Evolutionary conservation across 2,329 filamentous ascomycete genomes (phyloP).

Genomic region (Fusarium haematococcum): DNA sequence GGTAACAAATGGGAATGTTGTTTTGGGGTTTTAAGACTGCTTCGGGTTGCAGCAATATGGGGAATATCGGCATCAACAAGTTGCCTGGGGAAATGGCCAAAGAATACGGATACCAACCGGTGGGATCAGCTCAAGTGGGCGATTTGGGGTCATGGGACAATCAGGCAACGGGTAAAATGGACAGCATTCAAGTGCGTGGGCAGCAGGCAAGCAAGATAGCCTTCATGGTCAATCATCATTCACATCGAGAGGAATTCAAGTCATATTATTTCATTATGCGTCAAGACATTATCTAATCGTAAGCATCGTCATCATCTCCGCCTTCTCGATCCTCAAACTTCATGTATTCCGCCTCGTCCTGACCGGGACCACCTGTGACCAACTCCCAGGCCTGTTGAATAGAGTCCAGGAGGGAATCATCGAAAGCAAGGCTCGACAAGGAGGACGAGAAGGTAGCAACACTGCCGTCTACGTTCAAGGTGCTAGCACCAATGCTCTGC

Average conservation of each 20-base stretch:
- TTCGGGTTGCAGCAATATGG: conserved; percentile 12
- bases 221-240: neutral
- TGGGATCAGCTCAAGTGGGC: neutral
- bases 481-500: conserved; percentile 53
- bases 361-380: conserved; percentile 64
- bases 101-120: neutral
- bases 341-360: conserved; percentile 72
- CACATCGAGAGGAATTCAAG: neutral
- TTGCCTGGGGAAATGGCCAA: neutral
- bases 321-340: conserved; percentile 81
- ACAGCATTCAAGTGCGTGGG: conserved; percentile 1
- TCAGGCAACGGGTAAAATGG: conserved; percentile 2
- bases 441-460: conserved; percentile 69
- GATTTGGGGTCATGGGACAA: neutral
- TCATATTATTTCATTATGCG: conserved; percentile 5
- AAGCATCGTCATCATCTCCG: conserved; percentile 68
- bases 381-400: conserved; percentile 78
- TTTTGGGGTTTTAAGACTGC: conserved; percentile 14
- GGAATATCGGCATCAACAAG: conserved; percentile 3
- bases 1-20: neutral
- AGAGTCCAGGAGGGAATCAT: conserved; percentile 74
- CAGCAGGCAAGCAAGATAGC: neutral
- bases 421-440: conserved; percentile 76
- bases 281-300: conserved; percentile 50
- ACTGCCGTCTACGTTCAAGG: conserved; percentile 51